Conservation (phyloP, 139 green algal species). For the Chlorella sp. region DNA sequence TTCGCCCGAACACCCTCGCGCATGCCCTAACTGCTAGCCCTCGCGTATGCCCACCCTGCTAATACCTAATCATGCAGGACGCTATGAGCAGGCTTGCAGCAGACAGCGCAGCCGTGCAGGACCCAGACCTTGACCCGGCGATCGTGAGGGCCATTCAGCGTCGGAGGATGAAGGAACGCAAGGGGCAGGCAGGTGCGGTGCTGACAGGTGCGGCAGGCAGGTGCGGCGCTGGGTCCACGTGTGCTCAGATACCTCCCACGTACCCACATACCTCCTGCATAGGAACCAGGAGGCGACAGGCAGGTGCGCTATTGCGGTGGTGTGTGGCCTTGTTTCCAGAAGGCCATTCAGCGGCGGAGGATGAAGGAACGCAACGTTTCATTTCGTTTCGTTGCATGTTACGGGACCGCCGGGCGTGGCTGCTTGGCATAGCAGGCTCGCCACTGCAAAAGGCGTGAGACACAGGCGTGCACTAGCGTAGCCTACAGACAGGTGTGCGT, state of each 20-base stretch:
- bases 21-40: too few species aligned
- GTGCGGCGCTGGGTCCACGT: too few species aligned
- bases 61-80: slow-evolving; percentile 9
- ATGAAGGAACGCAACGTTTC: neutral
- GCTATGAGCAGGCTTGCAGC: slow-evolving; percentile 27
- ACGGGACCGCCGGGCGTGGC: too few species aligned
- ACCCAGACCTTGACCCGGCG: slow-evolving; percentile 8
- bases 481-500: too few species aligned
- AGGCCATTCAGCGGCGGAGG: slow-evolving; percentile 2
- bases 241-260: neutral
- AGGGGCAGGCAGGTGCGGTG: neutral
- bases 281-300: too few species aligned
- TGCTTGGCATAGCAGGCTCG: too few species aligned
- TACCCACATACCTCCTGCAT: neutral
- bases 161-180: slow-evolving; percentile 11
- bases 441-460: too few species aligned
- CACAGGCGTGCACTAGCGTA: too few species aligned
- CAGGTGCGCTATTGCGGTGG: too few species aligned
- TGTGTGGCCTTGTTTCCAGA: neutral
- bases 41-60: too few species aligned
- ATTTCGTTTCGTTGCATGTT: too few species aligned
- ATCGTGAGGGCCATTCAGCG: slow-evolving; percentile 20
- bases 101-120: slow-evolving; percentile 13
- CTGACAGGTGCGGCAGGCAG: neutral
- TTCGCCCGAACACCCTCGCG: too few species aligned